Evolutionary conservation across 164 flowering plant genomes (phyloP).

Genomic region (Vitis labrusca): DNA sequence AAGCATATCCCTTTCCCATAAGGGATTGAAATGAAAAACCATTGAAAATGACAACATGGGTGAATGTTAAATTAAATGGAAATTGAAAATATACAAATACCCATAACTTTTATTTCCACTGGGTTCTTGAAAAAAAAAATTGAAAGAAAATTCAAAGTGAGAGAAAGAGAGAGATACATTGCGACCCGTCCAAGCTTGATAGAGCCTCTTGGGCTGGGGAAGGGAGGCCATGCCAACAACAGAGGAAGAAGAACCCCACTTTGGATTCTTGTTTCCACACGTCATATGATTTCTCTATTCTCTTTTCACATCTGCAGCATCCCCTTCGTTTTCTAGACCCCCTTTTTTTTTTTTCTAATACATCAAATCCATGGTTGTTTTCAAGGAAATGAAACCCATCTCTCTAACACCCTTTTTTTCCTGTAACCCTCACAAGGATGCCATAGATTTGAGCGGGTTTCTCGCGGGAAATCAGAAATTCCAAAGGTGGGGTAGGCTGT

Average conservation of each 20-base stretch:
- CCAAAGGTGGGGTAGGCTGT: too few relatives aligned
- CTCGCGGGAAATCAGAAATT: constrained; percentile 10
- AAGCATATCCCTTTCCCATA: too few relatives aligned
- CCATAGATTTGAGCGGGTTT: constrained; percentile 22
- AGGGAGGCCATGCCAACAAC: constrained; percentile 21
- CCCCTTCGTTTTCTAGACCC: too few relatives aligned
- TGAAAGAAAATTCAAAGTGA: not conserved
- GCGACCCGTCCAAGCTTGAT: constrained; percentile 75
- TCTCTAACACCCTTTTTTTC: constrained; percentile 4
- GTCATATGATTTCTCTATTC: not conserved
- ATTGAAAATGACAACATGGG: too few relatives aligned
- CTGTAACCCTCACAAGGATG: constrained; percentile 13
- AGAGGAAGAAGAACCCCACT: constrained; percentile 4
- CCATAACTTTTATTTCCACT: too few relatives aligned
- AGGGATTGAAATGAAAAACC: too few relatives aligned
- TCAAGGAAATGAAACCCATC: not conserved
- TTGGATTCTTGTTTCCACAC: constrained; percentile 1
- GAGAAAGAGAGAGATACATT: constrained; percentile 42
- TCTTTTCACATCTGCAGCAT: not conserved
- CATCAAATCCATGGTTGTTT: not conserved
- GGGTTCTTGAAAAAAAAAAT: constrained; percentile 29
- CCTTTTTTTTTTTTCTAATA: too few relatives aligned
- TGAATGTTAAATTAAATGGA: too few relatives aligned
- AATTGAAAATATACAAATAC: not conserved
- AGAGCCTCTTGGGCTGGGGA: constrained; percentile 43